phyloP scores from a whole-genome alignment of 495 filamentous ascomycete species.

The Trichoderma orchidacearum region DNA sequence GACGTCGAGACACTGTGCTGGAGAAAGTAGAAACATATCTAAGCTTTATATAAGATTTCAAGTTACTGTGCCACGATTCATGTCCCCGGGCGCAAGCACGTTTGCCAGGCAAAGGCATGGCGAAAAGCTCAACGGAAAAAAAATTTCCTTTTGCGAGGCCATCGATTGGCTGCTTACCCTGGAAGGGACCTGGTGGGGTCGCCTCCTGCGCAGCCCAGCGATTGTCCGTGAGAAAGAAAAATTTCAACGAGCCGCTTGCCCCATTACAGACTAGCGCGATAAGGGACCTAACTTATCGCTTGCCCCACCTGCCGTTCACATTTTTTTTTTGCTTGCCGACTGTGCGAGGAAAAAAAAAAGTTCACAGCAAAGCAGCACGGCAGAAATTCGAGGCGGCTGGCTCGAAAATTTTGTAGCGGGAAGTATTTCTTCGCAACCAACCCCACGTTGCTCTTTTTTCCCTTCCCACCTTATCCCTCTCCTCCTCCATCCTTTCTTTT shows the following conservation, averaged over 20 bases:
- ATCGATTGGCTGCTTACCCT: background rate
- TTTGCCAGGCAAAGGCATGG: too few relatives aligned
- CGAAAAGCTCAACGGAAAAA: background rate
- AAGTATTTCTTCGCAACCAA: constrained; percentile 7
- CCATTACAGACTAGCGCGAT: background rate
- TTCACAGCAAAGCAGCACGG: constrained; percentile 10
- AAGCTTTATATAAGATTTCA: too few relatives aligned
- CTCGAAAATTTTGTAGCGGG: constrained; percentile 13
- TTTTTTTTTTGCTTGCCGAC: background rate
- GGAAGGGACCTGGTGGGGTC: too few relatives aligned
- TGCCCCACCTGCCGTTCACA: background rate
- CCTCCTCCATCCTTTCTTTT: constrained; percentile 12
- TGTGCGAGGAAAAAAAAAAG: background rate
- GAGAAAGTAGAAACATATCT: too few relatives aligned
- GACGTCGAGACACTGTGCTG: too few relatives aligned
- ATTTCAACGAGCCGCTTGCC: background rate
- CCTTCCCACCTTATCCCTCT: constrained; percentile 4
- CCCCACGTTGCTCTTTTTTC: constrained; percentile 15
- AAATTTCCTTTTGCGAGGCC: background rate
- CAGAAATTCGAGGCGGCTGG: background rate
- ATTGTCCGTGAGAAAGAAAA: background rate
- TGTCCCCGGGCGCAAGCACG: too few relatives aligned
- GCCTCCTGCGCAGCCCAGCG: too few relatives aligned
- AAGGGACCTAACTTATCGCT: background rate
- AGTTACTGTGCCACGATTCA: too few relatives aligned